phyloP scores from a whole-genome alignment of 805 yeast species.

The Tetrapisispora taiwanensis region DNA sequence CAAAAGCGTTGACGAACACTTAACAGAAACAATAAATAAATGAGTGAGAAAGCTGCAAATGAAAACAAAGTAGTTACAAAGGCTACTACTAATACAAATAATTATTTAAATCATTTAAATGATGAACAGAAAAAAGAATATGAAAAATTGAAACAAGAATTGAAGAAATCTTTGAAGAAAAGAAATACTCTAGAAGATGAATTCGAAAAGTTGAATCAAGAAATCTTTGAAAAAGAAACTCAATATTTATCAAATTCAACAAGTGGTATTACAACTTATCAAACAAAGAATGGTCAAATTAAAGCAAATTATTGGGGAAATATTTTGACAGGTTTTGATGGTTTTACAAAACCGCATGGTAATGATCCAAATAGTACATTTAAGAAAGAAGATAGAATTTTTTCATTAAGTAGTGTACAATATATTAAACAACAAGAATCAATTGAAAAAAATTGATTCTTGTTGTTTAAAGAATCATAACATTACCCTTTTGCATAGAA shows the following conservation, averaged over 20 bases:
- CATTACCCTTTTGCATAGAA: too few species aligned
- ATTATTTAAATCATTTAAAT: background rate
- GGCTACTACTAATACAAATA: background rate
- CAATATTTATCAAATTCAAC: conserved; percentile 58
- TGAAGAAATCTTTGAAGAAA: conserved; percentile 50
- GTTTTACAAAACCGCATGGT: conserved; percentile 43
- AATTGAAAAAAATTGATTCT: background rate
- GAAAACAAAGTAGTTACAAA: background rate
- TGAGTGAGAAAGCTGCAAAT: background rate
- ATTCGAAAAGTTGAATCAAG: conserved; percentile 58
- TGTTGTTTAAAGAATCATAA: too few species aligned
- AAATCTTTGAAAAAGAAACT: conserved; percentile 67
- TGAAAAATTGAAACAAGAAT: conserved; percentile 53
- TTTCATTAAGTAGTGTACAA: conserved; percentile 63
- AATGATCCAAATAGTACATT: conserved; percentile 29
- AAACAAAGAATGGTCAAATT: background rate
- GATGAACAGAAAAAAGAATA: conserved; percentile 29
- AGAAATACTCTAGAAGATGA: conserved; percentile 59
- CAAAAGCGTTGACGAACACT: too few species aligned
- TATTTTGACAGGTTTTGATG: conserved; percentile 86
- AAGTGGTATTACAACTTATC: background rate
- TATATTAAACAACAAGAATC: conserved; percentile 45
- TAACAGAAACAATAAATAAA: background rate
- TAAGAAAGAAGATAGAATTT: conserved; percentile 71
- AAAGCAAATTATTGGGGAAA: conserved; percentile 35